phyloP scores from a whole-genome alignment of 495 filamentous ascomycete species.

The Cercophora newfieldiana region DNA sequence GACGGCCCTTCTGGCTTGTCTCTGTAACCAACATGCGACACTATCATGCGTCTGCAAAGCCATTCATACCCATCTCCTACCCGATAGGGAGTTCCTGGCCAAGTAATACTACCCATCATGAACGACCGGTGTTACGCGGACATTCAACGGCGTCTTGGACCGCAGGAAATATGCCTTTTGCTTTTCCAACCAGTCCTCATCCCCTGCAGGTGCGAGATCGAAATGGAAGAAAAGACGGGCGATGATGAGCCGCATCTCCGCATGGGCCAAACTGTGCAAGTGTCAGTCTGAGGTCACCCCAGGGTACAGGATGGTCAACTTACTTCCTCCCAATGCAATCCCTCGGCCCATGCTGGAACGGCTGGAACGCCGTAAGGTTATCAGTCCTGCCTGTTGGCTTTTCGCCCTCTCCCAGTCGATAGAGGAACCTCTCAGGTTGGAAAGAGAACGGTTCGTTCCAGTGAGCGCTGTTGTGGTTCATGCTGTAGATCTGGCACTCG shows the following conservation, averaged over 20 bases:
- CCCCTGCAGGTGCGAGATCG: background rate
- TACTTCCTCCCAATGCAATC: constrained; percentile 58
- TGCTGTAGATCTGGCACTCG: constrained; percentile 43
- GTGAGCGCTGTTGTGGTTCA: constrained; percentile 40
- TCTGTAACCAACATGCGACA: too few species aligned
- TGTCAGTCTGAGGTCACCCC: background rate
- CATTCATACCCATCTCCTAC: too few species aligned
- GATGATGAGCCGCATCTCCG: constrained; percentile 46
- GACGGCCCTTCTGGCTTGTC: too few species aligned
- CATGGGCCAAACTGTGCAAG: constrained; percentile 23
- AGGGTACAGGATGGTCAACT: constrained; percentile 22
- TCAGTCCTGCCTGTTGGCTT: constrained; percentile 33
- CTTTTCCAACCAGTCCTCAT: background rate
- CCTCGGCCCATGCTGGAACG: constrained; percentile 53
- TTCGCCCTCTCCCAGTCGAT: constrained; percentile 27
- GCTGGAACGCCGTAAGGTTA: constrained; percentile 41
- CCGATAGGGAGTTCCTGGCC: too few species aligned
- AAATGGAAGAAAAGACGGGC: constrained; percentile 14
- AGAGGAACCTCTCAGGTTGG: constrained; percentile 48
- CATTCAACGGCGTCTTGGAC: background rate
- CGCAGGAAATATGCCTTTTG: background rate
- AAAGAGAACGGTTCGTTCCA: constrained; percentile 47
- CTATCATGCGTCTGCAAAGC: too few species aligned
- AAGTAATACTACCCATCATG: too few species aligned
- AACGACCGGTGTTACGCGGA: background rate